Base-by-base conservation (phyloP, 345 rosid species). In the Brassica nigra region DNA sequence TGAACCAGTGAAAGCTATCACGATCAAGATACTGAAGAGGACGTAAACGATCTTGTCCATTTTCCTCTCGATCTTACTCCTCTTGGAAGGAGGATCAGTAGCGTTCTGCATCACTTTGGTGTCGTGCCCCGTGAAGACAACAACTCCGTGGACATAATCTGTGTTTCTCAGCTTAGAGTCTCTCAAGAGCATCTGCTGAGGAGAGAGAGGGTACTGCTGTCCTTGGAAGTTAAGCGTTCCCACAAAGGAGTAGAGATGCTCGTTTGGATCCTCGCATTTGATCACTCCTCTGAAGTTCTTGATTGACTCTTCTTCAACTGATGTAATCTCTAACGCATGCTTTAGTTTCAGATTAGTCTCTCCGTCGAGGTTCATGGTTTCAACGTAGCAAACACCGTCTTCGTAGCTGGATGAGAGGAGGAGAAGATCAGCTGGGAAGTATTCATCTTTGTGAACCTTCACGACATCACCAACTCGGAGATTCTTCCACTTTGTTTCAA, bases 91-190 rank as follows among this genome's bases (percentile, higher is more conserved):
- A 36, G 99, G 97, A 72, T 89, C 83, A 2, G 80, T 86, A 44
- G 97, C 89, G 82, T 95, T 95, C 88, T 91, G 95, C 97, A 95
- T 92, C 82, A 95, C 97, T 85, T 95, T 95, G 0, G 99, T 85
- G 52, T 95, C 99, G 59, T 92, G 97, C 15, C 99, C 99, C 0
- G 99, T 92, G 79, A 92, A 91, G 75, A 95, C 82, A 75, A 90
- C 96, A 12, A 88, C 95, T 0, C 97, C 99, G 29, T 86, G 71
- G 4, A 91, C 4, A 39, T 81, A 86, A 4, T 90, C 97, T 0
- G 95, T 95, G 77, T 95, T 87, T 71, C 71, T 92, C 52, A 95
- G 87, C 86, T 89, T 92, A 2, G 99, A 95, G 70, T 87, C 99
- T 75, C 97, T 88, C 80, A 95, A 78, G 23, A 95, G 99, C 65